Evolutionary conservation across 805 yeast species (phyloP).

Genomic region (Lipomyces kockii): DNA sequence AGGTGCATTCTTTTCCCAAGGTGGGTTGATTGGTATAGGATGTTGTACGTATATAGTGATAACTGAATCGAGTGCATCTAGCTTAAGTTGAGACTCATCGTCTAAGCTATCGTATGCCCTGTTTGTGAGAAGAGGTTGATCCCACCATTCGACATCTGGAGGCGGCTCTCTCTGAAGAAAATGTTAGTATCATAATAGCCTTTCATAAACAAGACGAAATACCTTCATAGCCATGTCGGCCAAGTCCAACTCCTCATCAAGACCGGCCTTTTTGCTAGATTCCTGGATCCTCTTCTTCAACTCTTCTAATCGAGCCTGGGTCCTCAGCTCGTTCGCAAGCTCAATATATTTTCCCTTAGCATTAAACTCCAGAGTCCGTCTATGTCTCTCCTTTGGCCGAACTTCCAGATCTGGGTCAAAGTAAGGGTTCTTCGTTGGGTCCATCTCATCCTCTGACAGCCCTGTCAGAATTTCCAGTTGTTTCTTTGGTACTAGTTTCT

Average conservation of each 20-base stretch:
- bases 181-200: neutral
- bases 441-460: constrained; percentile 29
- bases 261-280: constrained; percentile 48
- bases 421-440: constrained; percentile 47
- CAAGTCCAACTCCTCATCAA: constrained; percentile 55
- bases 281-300: constrained; percentile 45
- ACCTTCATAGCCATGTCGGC: constrained; percentile 63
- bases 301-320: constrained; percentile 47
- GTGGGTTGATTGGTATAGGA: constrained; percentile 68
- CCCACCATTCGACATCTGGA: constrained; percentile 91
- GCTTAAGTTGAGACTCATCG: constrained; percentile 37
- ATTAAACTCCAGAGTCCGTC: constrained; percentile 57
- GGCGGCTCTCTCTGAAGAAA: constrained; percentile 47
- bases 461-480: constrained; percentile 21
- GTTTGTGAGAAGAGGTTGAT: constrained; percentile 57
- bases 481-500: constrained; percentile 12
- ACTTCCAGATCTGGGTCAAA: constrained; percentile 40
- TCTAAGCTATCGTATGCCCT: constrained; percentile 43
- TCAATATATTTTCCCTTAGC: constrained; percentile 67
- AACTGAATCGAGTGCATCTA: constrained; percentile 51
- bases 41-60: constrained; percentile 79
- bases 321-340: constrained; percentile 57
- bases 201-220: neutral
- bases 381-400: constrained; percentile 38
- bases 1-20: constrained; percentile 57